These are phyloP conservation scores for Plasmodium sp. DNA, from an alignment of 169 alveolate species.

Conservation along the genomic window DNA sequence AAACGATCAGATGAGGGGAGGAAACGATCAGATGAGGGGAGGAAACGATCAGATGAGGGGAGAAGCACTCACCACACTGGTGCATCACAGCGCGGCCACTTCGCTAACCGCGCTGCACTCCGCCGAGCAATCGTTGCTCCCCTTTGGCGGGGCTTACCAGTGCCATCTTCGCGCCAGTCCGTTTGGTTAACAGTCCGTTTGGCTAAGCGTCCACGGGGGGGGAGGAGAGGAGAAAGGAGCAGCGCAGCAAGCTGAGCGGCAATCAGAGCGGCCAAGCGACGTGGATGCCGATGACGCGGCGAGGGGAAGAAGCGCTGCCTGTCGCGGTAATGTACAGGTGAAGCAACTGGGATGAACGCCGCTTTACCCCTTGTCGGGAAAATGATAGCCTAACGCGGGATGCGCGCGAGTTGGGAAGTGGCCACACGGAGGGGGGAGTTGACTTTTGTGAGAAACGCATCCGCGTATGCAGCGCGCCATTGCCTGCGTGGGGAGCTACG, in stretches of 20 bases:
- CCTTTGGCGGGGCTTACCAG: slow-evolving; percentile 8
- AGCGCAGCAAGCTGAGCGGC: neutral
- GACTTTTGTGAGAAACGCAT: neutral
- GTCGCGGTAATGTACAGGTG: neutral
- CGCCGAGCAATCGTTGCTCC: neutral
- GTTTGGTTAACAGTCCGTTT: neutral
- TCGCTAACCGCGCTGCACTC: neutral
- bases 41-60: too few relatives aligned
- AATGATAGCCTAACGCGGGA: neutral
- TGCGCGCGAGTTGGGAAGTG: neutral
- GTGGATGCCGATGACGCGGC: neutral
- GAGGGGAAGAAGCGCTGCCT: neutral
- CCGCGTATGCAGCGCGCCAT: neutral
- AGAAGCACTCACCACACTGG: neutral
- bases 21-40: neutral
- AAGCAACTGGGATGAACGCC: neutral
- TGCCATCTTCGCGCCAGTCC: slow-evolving; percentile 2
- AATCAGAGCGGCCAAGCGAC: neutral
- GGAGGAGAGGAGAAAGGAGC: neutral
- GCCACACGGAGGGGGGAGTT: neutral
- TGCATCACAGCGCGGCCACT: neutral
- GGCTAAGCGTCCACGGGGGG: neutral
- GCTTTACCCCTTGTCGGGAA: neutral
- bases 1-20: too few relatives aligned
- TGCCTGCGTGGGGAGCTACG: neutral